These are phyloP conservation scores for Claviceps quebecensis DNA, from an alignment of 2,329 filamentous ascomycete species.

Conservation along the genomic window DNA sequence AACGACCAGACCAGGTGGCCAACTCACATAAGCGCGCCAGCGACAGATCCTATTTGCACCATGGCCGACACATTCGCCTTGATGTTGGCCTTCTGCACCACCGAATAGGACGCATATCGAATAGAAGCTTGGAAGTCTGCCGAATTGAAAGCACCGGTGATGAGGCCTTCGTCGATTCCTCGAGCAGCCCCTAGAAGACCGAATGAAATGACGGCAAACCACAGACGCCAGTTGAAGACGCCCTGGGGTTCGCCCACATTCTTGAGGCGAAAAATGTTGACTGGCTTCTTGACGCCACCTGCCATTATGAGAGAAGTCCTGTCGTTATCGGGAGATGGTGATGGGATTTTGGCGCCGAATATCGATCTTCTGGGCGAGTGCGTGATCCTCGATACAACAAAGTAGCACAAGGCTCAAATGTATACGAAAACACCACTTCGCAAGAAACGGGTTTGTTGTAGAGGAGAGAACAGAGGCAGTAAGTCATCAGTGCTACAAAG, in stretches of 20 bases:
- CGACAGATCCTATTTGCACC: constrained; percentile 68
- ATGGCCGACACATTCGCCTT: constrained; percentile 67
- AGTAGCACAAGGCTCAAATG: no score
- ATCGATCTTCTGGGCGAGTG: not conserved
- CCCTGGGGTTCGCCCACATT: constrained; percentile 53
- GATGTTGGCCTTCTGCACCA: constrained; percentile 47
- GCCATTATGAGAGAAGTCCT: constrained; percentile 24
- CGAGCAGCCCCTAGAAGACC: constrained; percentile 64
- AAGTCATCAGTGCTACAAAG: no score
- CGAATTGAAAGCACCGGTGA: constrained; percentile 57
- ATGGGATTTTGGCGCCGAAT: not conserved
- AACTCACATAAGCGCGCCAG: constrained; percentile 45
- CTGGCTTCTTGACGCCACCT: constrained; percentile 38
- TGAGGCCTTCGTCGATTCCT: constrained; percentile 70
- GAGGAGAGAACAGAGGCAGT: no score
- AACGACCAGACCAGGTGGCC: not conserved
- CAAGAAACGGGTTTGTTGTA: no score
- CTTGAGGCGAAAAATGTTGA: constrained; percentile 51
- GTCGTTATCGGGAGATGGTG: not conserved
- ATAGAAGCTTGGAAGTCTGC: constrained; percentile 48
- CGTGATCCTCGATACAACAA: no score
- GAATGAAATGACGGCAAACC: constrained; percentile 63
- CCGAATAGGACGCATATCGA: constrained; percentile 37
- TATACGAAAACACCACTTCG: no score
- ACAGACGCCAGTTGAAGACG: constrained; percentile 64